Evolutionary conservation across 2,329 filamentous ascomycete genomes (phyloP), one percentile per base, ranked within the genome.

Genomic region (Verticillium dahliae): DNA sequence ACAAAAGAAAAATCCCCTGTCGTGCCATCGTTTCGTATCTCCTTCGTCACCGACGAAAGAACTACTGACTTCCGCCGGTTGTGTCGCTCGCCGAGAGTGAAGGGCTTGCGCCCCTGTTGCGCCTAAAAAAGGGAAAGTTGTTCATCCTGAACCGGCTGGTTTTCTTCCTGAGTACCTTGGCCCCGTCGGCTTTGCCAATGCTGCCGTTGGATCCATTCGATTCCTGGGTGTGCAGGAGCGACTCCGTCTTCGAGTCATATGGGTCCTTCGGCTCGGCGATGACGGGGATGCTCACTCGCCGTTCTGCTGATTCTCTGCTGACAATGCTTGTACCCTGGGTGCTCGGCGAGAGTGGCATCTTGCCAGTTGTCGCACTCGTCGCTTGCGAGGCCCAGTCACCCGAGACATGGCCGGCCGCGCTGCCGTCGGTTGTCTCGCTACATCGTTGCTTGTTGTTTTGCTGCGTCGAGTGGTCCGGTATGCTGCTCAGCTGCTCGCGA

Each of bases 311-410:
- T 54, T 86, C 83, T 60, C 80, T 79, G 72, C 85, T 88, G 66
- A 85, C 81, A 65, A 88, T 85, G 71, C 85, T 88, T 18, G 86
- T 88, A 45, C 85, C 86, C 68, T 86, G 80, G 2, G 86, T 88
- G 69, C 85, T 88, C 2, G 86, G 86, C 31, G 85, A 88, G 39
- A 87, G 74, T 3, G 85, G 84, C 81, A 86, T 82, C 72, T 86
- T 87, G 58, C 84, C 81, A 1, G 85, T 87, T 1, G 85, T 85
- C 9, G 84, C 85, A 67, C 84, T 87, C 14, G 85, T 88, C 4
- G 81, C 83, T 66, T 87, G 85, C 4, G 83, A 86, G 2, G 82
- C 81, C 83, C 85, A 87, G 67, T 88, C 85, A 10, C 81, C 84
- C 0, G 80, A 78, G 57, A 76, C 79, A 0, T 80, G 81, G 1